Percentiles rank a stretch among this genome's conserved stretches.
phyloP scores from a whole-genome alignment of 768 basidiomycete genomes.

The Exidia glandulosa region DNA sequence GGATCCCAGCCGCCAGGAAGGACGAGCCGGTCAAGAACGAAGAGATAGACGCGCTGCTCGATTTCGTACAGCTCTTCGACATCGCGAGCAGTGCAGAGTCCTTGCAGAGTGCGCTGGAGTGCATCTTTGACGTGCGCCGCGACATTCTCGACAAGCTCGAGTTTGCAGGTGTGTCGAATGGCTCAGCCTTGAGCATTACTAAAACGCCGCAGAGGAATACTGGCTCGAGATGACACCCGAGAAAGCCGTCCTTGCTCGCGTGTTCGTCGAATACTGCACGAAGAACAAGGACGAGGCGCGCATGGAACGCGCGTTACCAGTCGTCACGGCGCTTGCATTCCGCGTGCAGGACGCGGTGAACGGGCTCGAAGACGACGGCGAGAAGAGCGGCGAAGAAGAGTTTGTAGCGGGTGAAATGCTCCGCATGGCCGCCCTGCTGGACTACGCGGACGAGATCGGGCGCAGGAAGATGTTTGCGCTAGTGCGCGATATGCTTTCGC shows the following conservation, averaged over 20 bases:
- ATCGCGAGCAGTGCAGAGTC: conserved; percentile 32
- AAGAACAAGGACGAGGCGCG: conserved; percentile 46
- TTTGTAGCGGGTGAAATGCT: conserved; percentile 77
- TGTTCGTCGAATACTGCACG: conserved; percentile 70
- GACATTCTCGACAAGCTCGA: conserved; percentile 58
- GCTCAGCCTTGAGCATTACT: background rate
- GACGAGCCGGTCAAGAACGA: background rate
- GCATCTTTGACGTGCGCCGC: conserved; percentile 52
- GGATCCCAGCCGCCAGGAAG: conserved; percentile 48
- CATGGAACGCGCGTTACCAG: conserved; percentile 65
- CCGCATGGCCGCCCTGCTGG: conserved; percentile 63
- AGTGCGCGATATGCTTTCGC: conserved; percentile 74
- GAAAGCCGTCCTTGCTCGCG: conserved; percentile 68
- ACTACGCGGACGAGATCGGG: conserved; percentile 90
- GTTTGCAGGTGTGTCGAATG: conserved; percentile 47
- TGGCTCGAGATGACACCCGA: conserved; percentile 66
- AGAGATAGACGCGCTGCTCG: conserved; percentile 29
- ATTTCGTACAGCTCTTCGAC: conserved; percentile 50
- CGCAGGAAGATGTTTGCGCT: conserved; percentile 78
- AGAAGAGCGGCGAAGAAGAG: conserved; percentile 35
- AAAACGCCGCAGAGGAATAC: conserved; percentile 41
- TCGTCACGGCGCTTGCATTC: conserved; percentile 74
- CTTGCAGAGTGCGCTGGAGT: conserved; percentile 64
- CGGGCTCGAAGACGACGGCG: conserved; percentile 35
- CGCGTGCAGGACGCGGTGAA: conserved; percentile 64